Conservation (phyloP, 78 protist genomes). For the Dictyostelium discoideum region dicty_2.7 NC_007090.3:4860001-4860500, state of each 20-base stretch:
- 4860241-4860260: conserved; percentile 1
- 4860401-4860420: neutral
- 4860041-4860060: neutral
- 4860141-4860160: neutral
- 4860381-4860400: neutral
- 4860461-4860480: neutral
- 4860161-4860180: neutral
- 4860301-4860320: neutral
- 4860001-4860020: neutral
- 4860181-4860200: neutral
- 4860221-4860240: neutral
- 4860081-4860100: neutral
- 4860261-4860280: neutral
- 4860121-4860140: neutral
- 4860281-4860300: neutral
- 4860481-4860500: neutral
- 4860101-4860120: neutral
- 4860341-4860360: neutral
- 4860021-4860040: neutral
- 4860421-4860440: neutral
- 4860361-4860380: too few relatives aligned
- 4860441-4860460: neutral
- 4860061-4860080: neutral
- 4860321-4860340: neutral
- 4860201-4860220: neutral